Conservation (phyloP, 139 green algal species). For the Coccomyxa sp. region DNA sequence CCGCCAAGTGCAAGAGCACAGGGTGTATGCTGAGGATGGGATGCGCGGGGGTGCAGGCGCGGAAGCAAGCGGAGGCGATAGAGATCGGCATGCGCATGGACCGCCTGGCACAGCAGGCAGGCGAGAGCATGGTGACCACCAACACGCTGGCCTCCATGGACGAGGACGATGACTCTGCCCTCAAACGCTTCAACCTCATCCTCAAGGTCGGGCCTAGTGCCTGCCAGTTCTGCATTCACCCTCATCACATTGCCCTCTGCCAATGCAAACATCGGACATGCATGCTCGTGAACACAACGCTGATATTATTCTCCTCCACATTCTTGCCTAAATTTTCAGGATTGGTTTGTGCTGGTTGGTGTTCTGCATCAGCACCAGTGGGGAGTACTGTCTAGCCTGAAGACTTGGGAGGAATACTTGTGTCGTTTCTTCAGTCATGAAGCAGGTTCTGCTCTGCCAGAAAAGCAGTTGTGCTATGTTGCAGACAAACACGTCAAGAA, state of each 20-base stretch:
- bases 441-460: no score
- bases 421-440: no score
- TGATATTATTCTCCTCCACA: no score
- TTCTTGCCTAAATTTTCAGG: no score
- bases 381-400: no score
- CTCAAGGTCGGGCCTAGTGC: constrained; percentile 65
- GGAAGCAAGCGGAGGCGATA: constrained; percentile 31
- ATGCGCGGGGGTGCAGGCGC: constrained; percentile 2
- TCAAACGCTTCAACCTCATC: constrained; percentile 87
- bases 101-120: constrained; percentile 53
- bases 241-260: not conserved
- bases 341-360: no score
- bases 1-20: not conserved
- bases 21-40: not conserved
- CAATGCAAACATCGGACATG: not conserved
- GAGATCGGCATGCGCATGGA: constrained; percentile 35
- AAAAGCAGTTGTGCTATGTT: no score
- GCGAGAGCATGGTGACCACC: constrained; percentile 81
- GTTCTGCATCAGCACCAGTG: no score
- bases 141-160: constrained; percentile 74
- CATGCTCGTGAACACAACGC: not conserved
- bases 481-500: no score
- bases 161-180: constrained; percentile 65
- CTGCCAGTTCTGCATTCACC: not conserved
- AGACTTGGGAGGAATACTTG: no score